Evolutionary conservation across 345 rosid species (phyloP).

Genomic region (Lepidium didymum): DNA sequence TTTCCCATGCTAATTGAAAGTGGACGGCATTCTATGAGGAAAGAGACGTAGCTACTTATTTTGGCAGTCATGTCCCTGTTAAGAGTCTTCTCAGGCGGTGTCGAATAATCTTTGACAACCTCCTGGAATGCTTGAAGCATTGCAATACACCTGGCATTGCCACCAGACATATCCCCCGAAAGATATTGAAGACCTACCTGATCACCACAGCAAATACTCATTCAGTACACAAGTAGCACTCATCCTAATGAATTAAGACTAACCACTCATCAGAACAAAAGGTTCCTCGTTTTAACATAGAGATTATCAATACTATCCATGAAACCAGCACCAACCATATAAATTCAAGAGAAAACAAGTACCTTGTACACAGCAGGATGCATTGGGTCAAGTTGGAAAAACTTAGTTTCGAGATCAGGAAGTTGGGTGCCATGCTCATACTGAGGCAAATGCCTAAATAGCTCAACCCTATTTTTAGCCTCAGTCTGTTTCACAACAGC

Average conservation of each 20-base stretch:
- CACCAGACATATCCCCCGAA: conserved; percentile 76
- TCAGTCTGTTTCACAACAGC: conserved; percentile 86
- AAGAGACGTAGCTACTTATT: conserved; percentile 80
- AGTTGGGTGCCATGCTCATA: conserved; percentile 90
- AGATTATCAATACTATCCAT: not conserved
- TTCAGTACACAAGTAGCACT: not conserved
- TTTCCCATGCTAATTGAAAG: conserved; percentile 96
- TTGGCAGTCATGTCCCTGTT: conserved; percentile 73
- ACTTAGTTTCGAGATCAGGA: conserved; percentile 74
- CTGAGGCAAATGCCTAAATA: conserved; percentile 97
- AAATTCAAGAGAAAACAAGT: not conserved
- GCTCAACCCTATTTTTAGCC: conserved; percentile 82
- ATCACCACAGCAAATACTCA: conserved; percentile 19
- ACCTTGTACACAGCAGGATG: conserved; percentile 97
- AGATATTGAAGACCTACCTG: conserved; percentile 92
- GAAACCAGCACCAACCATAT: not conserved
- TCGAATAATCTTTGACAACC: conserved; percentile 67
- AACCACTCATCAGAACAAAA: not conserved
- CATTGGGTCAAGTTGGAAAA: conserved; percentile 82
- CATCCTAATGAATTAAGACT: not conserved
- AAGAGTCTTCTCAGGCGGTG: conserved; percentile 75
- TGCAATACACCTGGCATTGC: conserved; percentile 98
- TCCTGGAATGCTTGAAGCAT: conserved; percentile 93
- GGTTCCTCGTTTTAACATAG: not conserved
- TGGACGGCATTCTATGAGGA: conserved; percentile 82